These are phyloP conservation scores for Cryptosporidium canis DNA, from an alignment of 169 alveolate genomes.

Conservation along the genomic window DNA sequence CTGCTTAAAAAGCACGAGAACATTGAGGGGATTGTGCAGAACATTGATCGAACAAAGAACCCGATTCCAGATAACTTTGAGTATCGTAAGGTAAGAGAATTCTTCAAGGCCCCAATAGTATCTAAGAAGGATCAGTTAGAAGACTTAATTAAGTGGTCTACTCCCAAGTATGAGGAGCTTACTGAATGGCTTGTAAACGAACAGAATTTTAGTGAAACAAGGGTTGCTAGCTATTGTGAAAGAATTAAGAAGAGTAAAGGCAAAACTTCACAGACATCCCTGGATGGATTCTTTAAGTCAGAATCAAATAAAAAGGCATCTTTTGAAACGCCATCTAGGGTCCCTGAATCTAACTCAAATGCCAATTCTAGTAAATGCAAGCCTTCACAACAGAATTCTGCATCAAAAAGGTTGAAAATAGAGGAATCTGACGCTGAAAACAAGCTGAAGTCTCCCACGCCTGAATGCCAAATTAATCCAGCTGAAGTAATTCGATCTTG, in stretches of 20 bases:
- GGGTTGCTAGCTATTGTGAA: slow-evolving; percentile 76
- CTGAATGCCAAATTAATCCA: no score
- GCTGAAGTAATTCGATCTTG: no score
- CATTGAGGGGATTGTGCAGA: slow-evolving; percentile 88
- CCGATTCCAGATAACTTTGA: slow-evolving; percentile 75
- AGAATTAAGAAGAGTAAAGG: slow-evolving; percentile 44
- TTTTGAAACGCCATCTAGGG: neutral
- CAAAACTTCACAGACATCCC: slow-evolving; percentile 57
- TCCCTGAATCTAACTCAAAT: neutral
- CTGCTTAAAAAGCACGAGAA: slow-evolving; percentile 87
- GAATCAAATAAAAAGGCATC: neutral
- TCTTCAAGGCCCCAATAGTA: slow-evolving; percentile 81
- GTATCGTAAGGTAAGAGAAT: slow-evolving; percentile 81
- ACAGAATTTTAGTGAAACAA: slow-evolving; percentile 80
- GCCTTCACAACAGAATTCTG: no score
- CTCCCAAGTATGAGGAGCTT: slow-evolving; percentile 82
- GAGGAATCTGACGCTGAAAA: no score
- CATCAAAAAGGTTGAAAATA: no score
- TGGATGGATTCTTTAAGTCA: slow-evolving; percentile 37
- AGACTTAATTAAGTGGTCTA: slow-evolving; percentile 77
- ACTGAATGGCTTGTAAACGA: slow-evolving; percentile 82
- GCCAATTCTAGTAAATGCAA: neutral
- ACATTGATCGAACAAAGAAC: slow-evolving; percentile 78
- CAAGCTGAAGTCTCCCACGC: no score
- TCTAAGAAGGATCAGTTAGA: slow-evolving; percentile 72